Evolutionary conservation across 768 basidiomycete species (phyloP), one percentile per base, ranked within the genome.

Genomic region (Lactarius deliciosus): DNA sequence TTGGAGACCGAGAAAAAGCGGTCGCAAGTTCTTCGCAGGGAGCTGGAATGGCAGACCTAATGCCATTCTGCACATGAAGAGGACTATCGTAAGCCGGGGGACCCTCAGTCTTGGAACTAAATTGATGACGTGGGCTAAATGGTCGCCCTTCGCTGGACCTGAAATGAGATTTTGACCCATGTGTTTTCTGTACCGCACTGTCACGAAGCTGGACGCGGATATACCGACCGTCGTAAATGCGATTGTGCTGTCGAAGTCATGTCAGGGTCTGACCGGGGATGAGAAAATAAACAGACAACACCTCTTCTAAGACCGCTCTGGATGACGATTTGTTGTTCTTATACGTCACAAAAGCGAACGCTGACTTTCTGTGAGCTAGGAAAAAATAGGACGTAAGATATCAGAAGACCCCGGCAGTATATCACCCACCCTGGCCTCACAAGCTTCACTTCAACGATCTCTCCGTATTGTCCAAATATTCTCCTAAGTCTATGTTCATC

Each of bases 291-390:
- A 43, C 68, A 72, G 30, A 69, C 60, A 25, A 50, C 61, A 90
- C 91, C 81, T 91, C 86, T 74, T 83, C 83, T 34, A 75, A 75
- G 25, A 92, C 82, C 5, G 91, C 91, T 64, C 81, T 83, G n/a
- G 82, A 79, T n/a, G 90, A 84, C 38, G 85, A 79, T 10, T 88
- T 85, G 2, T 80, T 79, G 64, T 86, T 84, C 66, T 83, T 79
- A 73, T 87, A 93, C 73, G 83, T 88, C 65, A 93, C 83, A 72
- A 93, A 92, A 2, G 91, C 91, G 73, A 91, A 93, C 2, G 85
- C 90, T n/a, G 86, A 81, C 69, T 81, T 82, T 55, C 85, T 84
- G 69, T 84, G 85, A 40, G 77, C 90, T 92, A 45, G 25, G 64
- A 65, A 43, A 34, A 63, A 54, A 41, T 43, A n/a, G 41, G 8